These are phyloP conservation scores for Cupressus sempervirens DNA, from an alignment of 75 land plant species.

Conservation along the genomic window DNA sequence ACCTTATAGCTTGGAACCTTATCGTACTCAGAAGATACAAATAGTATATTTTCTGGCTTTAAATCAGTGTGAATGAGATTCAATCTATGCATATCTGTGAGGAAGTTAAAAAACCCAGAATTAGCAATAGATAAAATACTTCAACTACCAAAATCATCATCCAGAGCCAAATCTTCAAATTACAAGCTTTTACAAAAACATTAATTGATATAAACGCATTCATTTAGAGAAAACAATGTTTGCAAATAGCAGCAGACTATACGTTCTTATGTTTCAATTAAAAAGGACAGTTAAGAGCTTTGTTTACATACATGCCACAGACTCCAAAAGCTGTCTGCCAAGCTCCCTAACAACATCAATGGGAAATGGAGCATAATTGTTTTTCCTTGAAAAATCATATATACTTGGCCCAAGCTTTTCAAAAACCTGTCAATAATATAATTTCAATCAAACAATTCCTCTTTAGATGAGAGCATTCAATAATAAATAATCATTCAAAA, in stretches of 20 bases:
- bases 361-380: conserved; percentile 74
- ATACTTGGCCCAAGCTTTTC: conserved; percentile 96
- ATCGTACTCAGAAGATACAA: conserved; percentile 57
- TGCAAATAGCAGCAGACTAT: not conserved
- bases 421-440: conserved; percentile 59
- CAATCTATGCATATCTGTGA: conserved; percentile 78
- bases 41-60: conserved; percentile 71
- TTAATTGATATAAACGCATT: not conserved
- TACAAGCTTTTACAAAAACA: not conserved
- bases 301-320: conserved; percentile 81
- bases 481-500: conserved; percentile 11
- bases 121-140: not conserved
- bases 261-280: not conserved
- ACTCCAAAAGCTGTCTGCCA: conserved; percentile 88
- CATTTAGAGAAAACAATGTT: not conserved
- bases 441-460: conserved; percentile 16
- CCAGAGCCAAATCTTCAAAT: not conserved
- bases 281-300: not conserved
- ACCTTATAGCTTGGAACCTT: conserved; percentile 70
- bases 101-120: not conserved
- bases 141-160: not conserved
- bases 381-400: conserved; percentile 84
- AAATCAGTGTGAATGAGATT: conserved; percentile 73
- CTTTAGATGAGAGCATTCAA: not conserved
- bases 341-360: conserved; percentile 84